phyloP scores from a whole-genome alignment of 2,329 filamentous ascomycete species.

The Beauveria varroae region DNA sequence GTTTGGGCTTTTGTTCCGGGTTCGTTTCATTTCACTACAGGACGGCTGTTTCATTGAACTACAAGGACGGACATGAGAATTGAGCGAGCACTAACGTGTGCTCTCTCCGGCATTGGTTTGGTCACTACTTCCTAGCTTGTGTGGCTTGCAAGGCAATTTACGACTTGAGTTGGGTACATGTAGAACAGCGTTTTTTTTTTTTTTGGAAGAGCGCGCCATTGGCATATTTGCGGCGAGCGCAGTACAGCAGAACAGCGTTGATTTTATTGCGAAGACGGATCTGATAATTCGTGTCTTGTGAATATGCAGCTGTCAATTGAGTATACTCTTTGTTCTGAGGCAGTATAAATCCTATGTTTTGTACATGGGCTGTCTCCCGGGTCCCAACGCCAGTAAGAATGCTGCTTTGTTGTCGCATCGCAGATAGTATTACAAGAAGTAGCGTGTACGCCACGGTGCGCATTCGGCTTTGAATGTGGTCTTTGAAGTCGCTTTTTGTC shows the following conservation, averaged over 20 bases:
- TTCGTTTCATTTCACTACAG: background rate
- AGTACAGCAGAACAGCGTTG: background rate
- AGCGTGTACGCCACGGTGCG: background rate
- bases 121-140: background rate
- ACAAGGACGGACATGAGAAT: no score
- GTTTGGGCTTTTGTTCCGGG: background rate
- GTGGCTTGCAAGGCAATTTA: background rate
- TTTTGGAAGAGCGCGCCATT: background rate
- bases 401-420: background rate
- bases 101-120: background rate
- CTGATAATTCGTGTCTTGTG: background rate
- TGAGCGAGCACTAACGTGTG: background rate
- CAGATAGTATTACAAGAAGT: slow-evolving; percentile 4
- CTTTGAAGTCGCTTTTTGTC: no score
- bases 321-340: background rate
- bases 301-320: background rate
- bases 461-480: background rate
- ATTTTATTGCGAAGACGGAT: background rate
- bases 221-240: slow-evolving; percentile 4
- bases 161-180: slow-evolving; percentile 9
- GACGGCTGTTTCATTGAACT: background rate
- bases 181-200: background rate
- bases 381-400: slow-evolving; percentile 1
- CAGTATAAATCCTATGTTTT: background rate
- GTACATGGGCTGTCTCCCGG: background rate